Base-by-base conservation (phyloP, 2,329 filamentous ascomycete species). In the Chalaropsis thielavioides region DNA sequence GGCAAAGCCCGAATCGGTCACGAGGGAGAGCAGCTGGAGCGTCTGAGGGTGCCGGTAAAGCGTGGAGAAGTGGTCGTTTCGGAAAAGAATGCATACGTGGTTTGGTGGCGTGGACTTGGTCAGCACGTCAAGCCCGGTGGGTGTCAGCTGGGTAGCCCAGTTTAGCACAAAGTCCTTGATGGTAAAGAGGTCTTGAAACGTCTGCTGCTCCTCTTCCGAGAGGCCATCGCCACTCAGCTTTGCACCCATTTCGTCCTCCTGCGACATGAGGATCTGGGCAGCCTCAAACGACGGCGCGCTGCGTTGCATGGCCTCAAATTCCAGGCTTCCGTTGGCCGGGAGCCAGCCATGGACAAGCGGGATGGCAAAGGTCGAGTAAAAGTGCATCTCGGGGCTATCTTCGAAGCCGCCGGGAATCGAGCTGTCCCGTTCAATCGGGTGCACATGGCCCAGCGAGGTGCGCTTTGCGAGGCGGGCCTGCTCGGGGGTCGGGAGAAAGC, bases 51-150 rank as follows among this genome's bases (percentile, higher is more conserved):
- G 90, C 67, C 92, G 90, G 75, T 95, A 96, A 0, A 99, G 75
- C 0, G 92, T 97, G 51, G 90, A 91, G 72, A 99, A 99, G 73
- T 99, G 94, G 72, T 99, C 92, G 71, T 99, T 99, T 31, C 94
- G 84, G 77, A 99, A 99, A 1, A 99, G 76, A 61, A 99, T 97
- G 0, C 90, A 90, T 68, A 96, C 83, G 0, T 88, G 84, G 1
- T 91, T 92, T 0, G 90, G 87, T 13, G 81, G 77, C 66, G 96
- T 80, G 5, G 82, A 85, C 62, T 83, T 82, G 0, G 81, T 81
- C 46, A 97, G 85, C 1, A 88, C 83, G 46, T 88, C 82, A 1
- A 99, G 79, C 0, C 94, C 94, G 74, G 87, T 88, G 0, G 83
- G 78, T 0, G 94, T 96, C 24, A 99, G 78, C 71, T 99, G 94